Evolutionary conservation across 2,329 filamentous ascomycete species (phyloP), one percentile per base, ranked within the genome.

Genomic region (Aspergillus melleus): DNA sequence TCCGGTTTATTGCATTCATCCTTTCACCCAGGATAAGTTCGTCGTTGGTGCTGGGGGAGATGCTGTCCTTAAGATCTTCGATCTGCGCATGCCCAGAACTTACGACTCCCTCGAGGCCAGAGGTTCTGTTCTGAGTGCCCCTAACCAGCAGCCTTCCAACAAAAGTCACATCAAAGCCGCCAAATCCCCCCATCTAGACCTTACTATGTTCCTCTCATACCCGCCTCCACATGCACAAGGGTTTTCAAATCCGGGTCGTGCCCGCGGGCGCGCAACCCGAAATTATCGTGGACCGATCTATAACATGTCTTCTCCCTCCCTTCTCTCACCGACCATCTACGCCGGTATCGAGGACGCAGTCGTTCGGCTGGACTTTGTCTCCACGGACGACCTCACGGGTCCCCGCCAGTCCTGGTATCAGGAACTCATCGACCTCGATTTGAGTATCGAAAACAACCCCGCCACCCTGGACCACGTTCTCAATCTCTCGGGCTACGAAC

Each of bases 31-130:
- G 20, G 82, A 88, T 64, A 78, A 80, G 2, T 81, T 89, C 57
- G 68, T 88, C 9, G 83, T 81, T 11, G 86, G 86, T 24, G 80
- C 81, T 1, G 81, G 82, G 3, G 79, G 82, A 52, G 83, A 88
- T 69, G 82, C 80, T 49, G 77, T 87, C 54, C 73, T 89, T 49
- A 88, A 88, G 65, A 75, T 88, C 4, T 89, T 87, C 64, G 86
- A 89, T 65, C 69, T 89, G 49, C 84, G 86, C 24, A 76, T 86
- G 66, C 66, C 67, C n/a, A 74, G 68, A 22, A 66, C 63, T 14
- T 77, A 76, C 64, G 71, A 60, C 55, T 74, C 76, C 42, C 68
- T 68, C 10, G 66, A 74, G 22, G 64, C 72, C 26, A 68, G 64
- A 20, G 14, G 36, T 42, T 42, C 36, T 8, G 36, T n/a, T n/a